Base-by-base conservation (phyloP, 768 basidiomycete species). In the Russula sp. region DNA sequence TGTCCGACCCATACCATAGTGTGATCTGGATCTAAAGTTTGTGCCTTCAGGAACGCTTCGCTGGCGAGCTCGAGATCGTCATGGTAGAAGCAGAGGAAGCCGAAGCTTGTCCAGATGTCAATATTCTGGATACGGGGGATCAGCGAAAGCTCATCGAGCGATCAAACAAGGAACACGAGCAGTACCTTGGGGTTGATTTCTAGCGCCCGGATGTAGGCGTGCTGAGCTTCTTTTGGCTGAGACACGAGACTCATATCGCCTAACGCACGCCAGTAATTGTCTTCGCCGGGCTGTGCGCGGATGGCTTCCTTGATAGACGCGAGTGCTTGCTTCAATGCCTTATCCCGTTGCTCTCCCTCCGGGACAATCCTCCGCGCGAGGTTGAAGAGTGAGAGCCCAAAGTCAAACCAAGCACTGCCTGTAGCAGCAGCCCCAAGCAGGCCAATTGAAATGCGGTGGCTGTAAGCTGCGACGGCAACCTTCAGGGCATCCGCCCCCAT, bases 1-100 rank as follows among this genome's bases (percentile, higher is more conserved):
- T 95, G 94, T 1, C 94, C 97, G 24, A 96, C 80, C 97, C 97
- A 99, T 9, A 94, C 88, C 24, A 86, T 71, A 0, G 89, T 81
- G 75, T 87, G 89, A 71, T 98, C 96, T 8, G 96, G 92, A 77
- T 98, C 94, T 50, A 94, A 80, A 20, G 89, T 86, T 73, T 98
- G 97, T 11, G 95, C 93, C 62, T 87, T 87, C 70, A 87, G 81
- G 69, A 99, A 85, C 1, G 91, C 88, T 71, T 94, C 87, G 68
- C 88, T 89, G 0, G 96, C 92, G 36, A 98, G 78, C 56, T 93
- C 89, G 2, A 80, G 69, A 74, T 98, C 96, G 24, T 80, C 79
- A 68, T 95, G 80, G 61, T 89, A 77, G 28, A 94, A 79, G 75
- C 92, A 98, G 46, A 99, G 78, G 38, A 98, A 77, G 2, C 95